Evolutionary conservation across 2,329 filamentous ascomycete species (phyloP).

Genomic region (Penicillium decumbens): DNA sequence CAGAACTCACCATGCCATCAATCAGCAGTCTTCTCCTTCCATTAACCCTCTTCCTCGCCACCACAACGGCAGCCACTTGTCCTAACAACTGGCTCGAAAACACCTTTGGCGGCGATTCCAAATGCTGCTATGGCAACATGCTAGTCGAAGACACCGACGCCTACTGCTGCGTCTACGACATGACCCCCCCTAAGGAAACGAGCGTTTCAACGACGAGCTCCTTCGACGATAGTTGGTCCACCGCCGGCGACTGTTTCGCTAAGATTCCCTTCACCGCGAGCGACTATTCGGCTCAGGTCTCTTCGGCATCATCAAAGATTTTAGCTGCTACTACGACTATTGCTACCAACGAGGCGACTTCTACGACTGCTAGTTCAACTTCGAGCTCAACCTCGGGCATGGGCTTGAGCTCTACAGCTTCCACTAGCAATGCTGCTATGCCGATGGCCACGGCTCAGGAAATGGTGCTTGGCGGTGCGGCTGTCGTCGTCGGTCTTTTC

Average conservation of each 20-base stretch:
- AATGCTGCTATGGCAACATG: neutral
- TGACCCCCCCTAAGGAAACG: neutral
- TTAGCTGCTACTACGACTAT: neutral
- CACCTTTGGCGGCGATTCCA: neutral
- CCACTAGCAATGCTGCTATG: neutral
- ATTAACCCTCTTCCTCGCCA: neutral
- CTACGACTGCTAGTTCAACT: neutral
- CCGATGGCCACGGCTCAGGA: neutral
- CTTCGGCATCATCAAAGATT: constrained; percentile 5
- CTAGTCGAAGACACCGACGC: neutral
- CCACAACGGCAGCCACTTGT: neutral
- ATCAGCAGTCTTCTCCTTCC: neutral
- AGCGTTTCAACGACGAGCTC: neutral
- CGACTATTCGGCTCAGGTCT: constrained; percentile 3
- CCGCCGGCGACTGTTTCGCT: neutral
- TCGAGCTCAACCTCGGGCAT: neutral
- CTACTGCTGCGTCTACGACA: neutral
- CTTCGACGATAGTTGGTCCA: neutral
- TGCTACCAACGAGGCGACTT: neutral
- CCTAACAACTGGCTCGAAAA: neutral
- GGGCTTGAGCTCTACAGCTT: neutral
- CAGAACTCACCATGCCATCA: neutral
- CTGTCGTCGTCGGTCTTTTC: neutral
- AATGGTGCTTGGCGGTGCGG: neutral
- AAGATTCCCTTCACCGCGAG: constrained; percentile 6